Percentiles rank a stretch among this genome's conserved stretches.
phyloP scores from a whole-genome alignment of 139 green algal genomes.

The Zygnema cylindricum region DNA sequence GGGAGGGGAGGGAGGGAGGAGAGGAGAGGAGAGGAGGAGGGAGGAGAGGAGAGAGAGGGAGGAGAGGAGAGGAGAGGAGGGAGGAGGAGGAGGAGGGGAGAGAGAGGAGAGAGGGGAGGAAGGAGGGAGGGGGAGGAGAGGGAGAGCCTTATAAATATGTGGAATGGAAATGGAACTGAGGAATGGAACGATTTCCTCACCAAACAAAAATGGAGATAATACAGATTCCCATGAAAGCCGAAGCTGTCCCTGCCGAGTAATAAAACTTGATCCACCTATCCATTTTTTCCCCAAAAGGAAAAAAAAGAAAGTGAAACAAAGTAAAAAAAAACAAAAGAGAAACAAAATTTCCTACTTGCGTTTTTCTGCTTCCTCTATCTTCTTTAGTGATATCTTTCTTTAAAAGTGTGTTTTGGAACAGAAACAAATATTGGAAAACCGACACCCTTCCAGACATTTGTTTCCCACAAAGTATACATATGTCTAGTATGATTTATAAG shows the following conservation, averaged over 20 bases:
- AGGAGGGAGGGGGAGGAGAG: no score
- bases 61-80: no score
- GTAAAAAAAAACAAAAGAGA: background rate
- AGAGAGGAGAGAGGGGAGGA: no score
- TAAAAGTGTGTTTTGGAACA: background rate
- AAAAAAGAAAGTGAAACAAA: background rate
- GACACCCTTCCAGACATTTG: background rate
- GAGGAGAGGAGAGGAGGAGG: no score
- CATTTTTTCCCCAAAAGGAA: background rate
- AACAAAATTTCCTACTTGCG: background rate
- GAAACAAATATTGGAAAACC: background rate
- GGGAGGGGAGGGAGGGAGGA: no score
- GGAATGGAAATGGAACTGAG: background rate
- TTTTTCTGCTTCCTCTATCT: background rate
- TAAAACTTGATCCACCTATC: conserved; percentile 22
- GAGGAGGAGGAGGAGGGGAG: no score
- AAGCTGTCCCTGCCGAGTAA: background rate
- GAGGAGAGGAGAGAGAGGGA: no score
- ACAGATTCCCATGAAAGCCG: background rate
- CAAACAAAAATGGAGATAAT: background rate
- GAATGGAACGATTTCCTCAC: conserved; percentile 12
- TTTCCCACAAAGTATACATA: background rate
- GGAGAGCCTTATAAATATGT: background rate
- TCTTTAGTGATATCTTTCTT: no score
- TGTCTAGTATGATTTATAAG: no score